A percentile compares a stretch with the other conserved stretches of the same genome.
phyloP scores from a whole-genome alignment of 352 stramenopile species.

The Phytopythium aichiense region DNA sequence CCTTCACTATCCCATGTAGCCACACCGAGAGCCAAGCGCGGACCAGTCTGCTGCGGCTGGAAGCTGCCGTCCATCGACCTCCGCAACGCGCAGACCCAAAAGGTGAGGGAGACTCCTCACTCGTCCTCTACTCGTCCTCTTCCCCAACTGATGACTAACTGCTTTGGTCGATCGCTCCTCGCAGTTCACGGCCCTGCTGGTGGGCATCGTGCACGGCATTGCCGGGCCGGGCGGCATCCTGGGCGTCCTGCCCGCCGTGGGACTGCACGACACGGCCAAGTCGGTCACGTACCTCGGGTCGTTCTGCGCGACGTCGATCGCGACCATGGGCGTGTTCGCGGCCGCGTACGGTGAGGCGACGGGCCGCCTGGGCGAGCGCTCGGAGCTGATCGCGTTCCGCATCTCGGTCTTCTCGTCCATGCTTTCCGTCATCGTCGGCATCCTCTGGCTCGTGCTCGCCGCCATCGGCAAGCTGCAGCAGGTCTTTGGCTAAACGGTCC shows the following conservation, averaged over 20 bases:
- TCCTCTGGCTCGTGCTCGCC: slow-evolving; percentile 79
- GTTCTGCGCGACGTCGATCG: slow-evolving; percentile 87
- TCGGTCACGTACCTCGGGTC: slow-evolving; percentile 85
- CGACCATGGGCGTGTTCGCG: slow-evolving; percentile 90
- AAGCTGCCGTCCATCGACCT: slow-evolving; percentile 55
- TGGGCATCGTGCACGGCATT: slow-evolving; percentile 90
- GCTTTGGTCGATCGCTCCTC: neutral
- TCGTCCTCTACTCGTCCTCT: neutral
- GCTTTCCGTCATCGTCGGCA: slow-evolving; percentile 77
- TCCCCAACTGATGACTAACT: slow-evolving; percentile 8
- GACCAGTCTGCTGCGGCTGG: slow-evolving; percentile 34
- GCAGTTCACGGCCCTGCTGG: slow-evolving; percentile 72
- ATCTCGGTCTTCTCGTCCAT: slow-evolving; percentile 83
- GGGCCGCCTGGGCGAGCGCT: slow-evolving; percentile 59
- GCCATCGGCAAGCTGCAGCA: slow-evolving; percentile 73
- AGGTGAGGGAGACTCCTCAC: slow-evolving; percentile 27
- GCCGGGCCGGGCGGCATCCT: slow-evolving; percentile 77
- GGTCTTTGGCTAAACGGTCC: slow-evolving; percentile 47
- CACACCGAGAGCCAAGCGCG: slow-evolving; percentile 16
- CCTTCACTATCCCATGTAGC: slow-evolving; percentile 6
- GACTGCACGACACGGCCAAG: slow-evolving; percentile 78
- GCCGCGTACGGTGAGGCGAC: slow-evolving; percentile 78
- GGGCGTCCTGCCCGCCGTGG: slow-evolving; percentile 87
- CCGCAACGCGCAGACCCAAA: slow-evolving; percentile 70
- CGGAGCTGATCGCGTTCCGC: slow-evolving; percentile 68